Evolutionary conservation across 352 stramenopile species (phyloP).

Genomic region (Peronospora destructor): DNA sequence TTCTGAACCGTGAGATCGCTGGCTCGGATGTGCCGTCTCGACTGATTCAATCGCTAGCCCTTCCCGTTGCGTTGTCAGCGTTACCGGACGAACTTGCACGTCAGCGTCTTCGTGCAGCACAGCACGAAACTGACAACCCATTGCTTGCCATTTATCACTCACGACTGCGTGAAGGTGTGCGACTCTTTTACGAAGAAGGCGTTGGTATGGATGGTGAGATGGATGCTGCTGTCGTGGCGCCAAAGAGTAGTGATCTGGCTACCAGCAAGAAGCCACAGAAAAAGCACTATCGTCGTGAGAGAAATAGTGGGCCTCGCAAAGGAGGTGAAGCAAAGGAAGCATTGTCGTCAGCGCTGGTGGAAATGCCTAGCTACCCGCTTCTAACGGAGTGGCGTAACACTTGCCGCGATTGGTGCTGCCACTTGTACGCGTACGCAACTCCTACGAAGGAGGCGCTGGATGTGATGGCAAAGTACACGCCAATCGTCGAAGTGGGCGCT

Average conservation of each 20-base stretch:
- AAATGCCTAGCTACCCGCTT: constrained; percentile 60
- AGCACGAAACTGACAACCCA: constrained; percentile 33
- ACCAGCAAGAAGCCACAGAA: constrained; percentile 42
- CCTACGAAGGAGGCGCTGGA: constrained; percentile 48
- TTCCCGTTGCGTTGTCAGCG: constrained; percentile 24
- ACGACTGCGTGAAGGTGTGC: constrained; percentile 59
- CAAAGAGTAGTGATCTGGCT: constrained; percentile 17
- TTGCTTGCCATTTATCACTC: constrained; percentile 54
- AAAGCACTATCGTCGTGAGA: constrained; percentile 51
- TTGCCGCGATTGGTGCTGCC: constrained; percentile 68
- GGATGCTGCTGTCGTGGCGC: constrained; percentile 52
- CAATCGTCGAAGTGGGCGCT: constrained; percentile 85
- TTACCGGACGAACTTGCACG: constrained; percentile 19
- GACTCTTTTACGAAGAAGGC: constrained; percentile 71
- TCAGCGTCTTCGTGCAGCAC: constrained; percentile 12
- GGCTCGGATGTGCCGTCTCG: constrained; percentile 7
- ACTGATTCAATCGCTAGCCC: constrained; percentile 37
- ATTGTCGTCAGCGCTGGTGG: constrained; percentile 19
- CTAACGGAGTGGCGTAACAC: constrained; percentile 72
- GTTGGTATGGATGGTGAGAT: constrained; percentile 77
- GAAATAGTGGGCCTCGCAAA: constrained; percentile 12
- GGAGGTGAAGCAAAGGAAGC: constrained; percentile 4
- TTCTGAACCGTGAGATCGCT: constrained; percentile 50
- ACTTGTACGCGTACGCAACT: constrained; percentile 69
- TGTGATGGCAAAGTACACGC: constrained; percentile 41